Evolutionary conservation across 192 early-diverging fungal species (phyloP).

Genomic region (Umbelopsis isabellina): DNA sequence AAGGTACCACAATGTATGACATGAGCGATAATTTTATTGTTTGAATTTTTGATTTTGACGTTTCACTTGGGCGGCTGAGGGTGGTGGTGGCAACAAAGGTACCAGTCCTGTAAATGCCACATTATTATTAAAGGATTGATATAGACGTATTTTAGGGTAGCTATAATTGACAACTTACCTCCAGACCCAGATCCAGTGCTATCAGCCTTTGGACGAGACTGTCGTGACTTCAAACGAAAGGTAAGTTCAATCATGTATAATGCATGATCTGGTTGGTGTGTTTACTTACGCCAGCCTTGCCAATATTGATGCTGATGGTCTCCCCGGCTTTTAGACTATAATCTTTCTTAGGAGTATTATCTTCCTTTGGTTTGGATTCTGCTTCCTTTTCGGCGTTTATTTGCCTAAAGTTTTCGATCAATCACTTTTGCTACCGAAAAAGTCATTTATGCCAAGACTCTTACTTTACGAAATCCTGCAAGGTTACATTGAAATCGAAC

Average conservation of each 20-base stretch:
- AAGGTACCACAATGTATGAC: too few relatives aligned
- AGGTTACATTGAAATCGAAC: constrained; percentile 90
- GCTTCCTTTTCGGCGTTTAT: constrained; percentile 51
- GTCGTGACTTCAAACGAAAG: background rate
- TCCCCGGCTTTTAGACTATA: constrained; percentile 82
- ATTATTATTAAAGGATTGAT: background rate
- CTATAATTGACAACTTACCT: background rate
- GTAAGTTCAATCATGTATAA: background rate
- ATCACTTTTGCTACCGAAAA: background rate
- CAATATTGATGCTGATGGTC: constrained; percentile 76
- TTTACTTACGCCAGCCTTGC: constrained; percentile 51
- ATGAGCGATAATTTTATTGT: background rate
- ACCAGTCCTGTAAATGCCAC: constrained; percentile 20
- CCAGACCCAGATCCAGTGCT: background rate
- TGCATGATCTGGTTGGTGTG: background rate
- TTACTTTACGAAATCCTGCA: constrained; percentile 82
- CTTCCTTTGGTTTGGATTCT: constrained; percentile 29
- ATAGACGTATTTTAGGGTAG: background rate
- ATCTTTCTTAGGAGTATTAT: constrained; percentile 63
- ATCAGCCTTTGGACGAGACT: constrained; percentile 12
- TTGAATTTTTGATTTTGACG: constrained; percentile 36
- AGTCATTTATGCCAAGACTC: background rate
- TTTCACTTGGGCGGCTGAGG: constrained; percentile 44
- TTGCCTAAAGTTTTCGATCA: constrained; percentile 41
- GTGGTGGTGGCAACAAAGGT: constrained; percentile 43